Evolutionary conservation across 2,329 filamentous ascomycete genomes (phyloP), one percentile per base, ranked within the genome.

Genomic region (Aspergillus intermedius): DNA sequence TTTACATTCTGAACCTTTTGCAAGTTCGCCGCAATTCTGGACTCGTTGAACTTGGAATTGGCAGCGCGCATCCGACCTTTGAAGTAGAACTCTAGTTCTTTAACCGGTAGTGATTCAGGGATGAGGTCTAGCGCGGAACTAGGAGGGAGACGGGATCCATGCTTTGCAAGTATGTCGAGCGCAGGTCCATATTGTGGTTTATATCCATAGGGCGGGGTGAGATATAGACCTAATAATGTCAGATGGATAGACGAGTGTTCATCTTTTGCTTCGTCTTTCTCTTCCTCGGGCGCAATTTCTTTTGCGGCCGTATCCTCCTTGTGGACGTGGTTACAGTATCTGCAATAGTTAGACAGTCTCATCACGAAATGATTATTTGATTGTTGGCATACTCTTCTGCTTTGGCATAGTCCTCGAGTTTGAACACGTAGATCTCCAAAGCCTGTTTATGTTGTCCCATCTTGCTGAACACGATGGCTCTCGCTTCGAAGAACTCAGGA

Each of bases 381-480:
- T 35, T 5, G 32, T 15, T 13, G 32, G 32, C 32, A 13, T 35
- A 13, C 32, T n/a, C 13, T 39, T 39, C 8, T 39, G 8, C n/a
- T 15, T 95, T 97, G 10, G 74, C 75, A 54, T 88, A 91, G 66
- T 95, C 86, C 57, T 87, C 75, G 67, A 98, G 81, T 67, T 91
- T 93, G 72, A 96, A 98, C 23, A 97, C 91, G 65, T 95, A 98
- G 46, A 98, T 95, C 64, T 93, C 87, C n/a, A 98, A 74, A 0
- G 93, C 93, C 69, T 97, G 90, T 64, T 89, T 91, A 71, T 98
- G 91, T 60, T 91, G 86, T 5, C 88, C 89, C 88, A 97, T 95
- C 59, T 93, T 94, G 68, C 88, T 90, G 35, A 97, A 80, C 17
- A 97, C 84, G 41, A 97, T 85, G 5, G 93, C 93, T 52, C 91